Percentiles rank a stretch among this genome's conserved stretches.
Evolutionary conservation across 345 rosid genomes (phyloP).

Genomic region (Populus euphratica): DNA sequence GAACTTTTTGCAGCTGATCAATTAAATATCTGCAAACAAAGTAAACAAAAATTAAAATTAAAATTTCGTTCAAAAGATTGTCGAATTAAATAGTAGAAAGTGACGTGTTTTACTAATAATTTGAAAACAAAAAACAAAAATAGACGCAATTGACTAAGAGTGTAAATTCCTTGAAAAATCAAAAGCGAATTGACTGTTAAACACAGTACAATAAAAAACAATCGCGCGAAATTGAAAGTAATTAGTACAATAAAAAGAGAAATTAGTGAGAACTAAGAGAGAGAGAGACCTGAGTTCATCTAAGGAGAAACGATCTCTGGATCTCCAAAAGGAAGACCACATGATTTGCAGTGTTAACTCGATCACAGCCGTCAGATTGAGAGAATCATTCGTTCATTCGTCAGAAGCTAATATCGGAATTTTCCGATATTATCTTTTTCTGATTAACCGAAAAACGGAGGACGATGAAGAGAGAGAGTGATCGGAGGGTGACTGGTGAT

Average conservation of each 20-base stretch:
- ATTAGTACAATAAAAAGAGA: background rate
- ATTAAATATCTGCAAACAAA: slow-evolving; percentile 60
- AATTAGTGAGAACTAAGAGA: slow-evolving; percentile 2
- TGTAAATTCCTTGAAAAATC: background rate
- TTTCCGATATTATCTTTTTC: background rate
- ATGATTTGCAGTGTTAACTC: slow-evolving; percentile 38
- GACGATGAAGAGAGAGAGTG: background rate
- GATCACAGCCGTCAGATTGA: background rate
- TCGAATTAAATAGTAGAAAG: background rate
- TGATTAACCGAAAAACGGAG: background rate
- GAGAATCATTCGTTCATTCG: background rate
- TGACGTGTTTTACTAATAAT: background rate
- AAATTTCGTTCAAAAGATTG: background rate
- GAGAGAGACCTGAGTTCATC: slow-evolving; percentile 77
- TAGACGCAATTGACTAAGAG: background rate
- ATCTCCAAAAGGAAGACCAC: slow-evolving; percentile 85
- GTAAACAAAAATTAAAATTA: background rate
- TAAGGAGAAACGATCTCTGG: slow-evolving; percentile 91
- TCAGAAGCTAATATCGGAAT: background rate
- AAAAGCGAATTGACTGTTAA: background rate
- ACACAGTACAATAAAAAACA: background rate
- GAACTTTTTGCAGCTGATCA: slow-evolving; percentile 76
- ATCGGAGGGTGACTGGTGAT: background rate
- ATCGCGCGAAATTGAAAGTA: background rate
- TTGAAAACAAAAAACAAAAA: background rate